These are phyloP conservation scores for Sporobolus alterniflorus DNA, from an alignment of 202 grass and related monocot genomes.

Conservation along the genomic window DNA sequence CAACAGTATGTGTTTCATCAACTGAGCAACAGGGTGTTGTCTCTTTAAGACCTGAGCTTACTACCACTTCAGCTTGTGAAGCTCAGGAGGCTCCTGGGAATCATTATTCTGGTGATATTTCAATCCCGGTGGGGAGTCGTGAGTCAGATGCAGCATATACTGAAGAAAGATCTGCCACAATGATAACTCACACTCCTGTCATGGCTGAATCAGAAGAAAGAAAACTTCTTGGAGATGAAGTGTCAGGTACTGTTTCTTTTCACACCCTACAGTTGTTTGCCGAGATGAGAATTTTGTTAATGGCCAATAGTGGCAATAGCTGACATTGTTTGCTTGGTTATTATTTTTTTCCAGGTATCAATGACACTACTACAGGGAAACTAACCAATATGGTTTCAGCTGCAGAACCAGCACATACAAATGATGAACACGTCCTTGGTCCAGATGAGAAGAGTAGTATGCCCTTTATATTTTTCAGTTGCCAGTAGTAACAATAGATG, in stretches of 20 bases:
- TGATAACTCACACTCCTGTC: constrained; percentile 13
- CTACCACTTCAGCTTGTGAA: constrained; percentile 28
- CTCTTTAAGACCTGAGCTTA: constrained; percentile 10
- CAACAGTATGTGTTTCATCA: constrained; percentile 17
- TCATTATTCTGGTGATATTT: constrained; percentile 11
- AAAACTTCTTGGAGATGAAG: constrained; percentile 17
- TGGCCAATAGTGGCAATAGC: neutral
- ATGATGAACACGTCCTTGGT: neutral
- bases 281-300: neutral
- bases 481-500: neutral
- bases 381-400: neutral
- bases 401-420: neutral
- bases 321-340: neutral
- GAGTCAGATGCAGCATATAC: neutral
- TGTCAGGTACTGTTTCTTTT: constrained; percentile 26
- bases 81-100: constrained; percentile 33
- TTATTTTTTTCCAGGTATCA: neutral
- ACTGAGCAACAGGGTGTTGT: constrained; percentile 42
- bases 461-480: neutral
- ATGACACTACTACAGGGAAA: neutral
- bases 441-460: constrained; percentile 4
- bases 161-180: constrained; percentile 14
- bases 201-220: constrained; percentile 33
- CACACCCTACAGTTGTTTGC: neutral
- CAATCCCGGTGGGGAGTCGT: constrained; percentile 8